Evolutionary conservation across 2,329 filamentous ascomycete genomes (phyloP).

Genomic region (Huntiella bhutanensis): DNA sequence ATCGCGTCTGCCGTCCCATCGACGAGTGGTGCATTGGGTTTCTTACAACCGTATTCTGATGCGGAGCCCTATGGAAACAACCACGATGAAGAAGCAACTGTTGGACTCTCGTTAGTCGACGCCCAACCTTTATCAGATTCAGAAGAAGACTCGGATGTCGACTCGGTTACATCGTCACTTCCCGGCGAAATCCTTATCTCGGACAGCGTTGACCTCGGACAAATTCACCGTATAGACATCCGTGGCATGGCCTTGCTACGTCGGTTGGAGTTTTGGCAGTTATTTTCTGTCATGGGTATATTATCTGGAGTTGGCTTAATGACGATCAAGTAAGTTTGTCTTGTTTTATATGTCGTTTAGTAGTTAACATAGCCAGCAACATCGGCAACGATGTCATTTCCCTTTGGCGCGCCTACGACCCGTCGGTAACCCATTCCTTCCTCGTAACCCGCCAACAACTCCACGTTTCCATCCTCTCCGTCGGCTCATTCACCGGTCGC

Average conservation of each 20-base stretch:
- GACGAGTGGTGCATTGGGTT: too few relatives aligned
- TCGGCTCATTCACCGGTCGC: constrained; percentile 70
- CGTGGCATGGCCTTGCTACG: constrained; percentile 60
- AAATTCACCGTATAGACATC: constrained; percentile 74
- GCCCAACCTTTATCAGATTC: background rate
- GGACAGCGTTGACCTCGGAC: constrained; percentile 49
- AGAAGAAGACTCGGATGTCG: background rate
- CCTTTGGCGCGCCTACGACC: constrained; percentile 73
- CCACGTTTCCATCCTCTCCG: constrained; percentile 85
- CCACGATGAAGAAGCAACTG: too few relatives aligned
- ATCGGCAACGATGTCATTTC: constrained; percentile 82
- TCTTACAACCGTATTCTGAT: too few relatives aligned
- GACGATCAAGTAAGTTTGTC: constrained; percentile 76
- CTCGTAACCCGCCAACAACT: constrained; percentile 68
- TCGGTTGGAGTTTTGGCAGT: constrained; percentile 70
- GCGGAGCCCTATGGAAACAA: too few relatives aligned
- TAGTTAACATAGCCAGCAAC: constrained; percentile 40
- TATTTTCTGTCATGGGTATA: constrained; percentile 76
- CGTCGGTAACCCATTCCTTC: constrained; percentile 50
- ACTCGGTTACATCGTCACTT: constrained; percentile 32
- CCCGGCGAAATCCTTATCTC: constrained; percentile 32
- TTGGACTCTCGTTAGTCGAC: background rate
- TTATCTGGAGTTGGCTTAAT: constrained; percentile 85
- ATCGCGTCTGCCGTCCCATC: too few relatives aligned
- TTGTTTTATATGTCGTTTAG: background rate